Base-by-base conservation (phyloP, 192 early-diverging fungal genomes). In the Allomyces macrogynus region DNA sequence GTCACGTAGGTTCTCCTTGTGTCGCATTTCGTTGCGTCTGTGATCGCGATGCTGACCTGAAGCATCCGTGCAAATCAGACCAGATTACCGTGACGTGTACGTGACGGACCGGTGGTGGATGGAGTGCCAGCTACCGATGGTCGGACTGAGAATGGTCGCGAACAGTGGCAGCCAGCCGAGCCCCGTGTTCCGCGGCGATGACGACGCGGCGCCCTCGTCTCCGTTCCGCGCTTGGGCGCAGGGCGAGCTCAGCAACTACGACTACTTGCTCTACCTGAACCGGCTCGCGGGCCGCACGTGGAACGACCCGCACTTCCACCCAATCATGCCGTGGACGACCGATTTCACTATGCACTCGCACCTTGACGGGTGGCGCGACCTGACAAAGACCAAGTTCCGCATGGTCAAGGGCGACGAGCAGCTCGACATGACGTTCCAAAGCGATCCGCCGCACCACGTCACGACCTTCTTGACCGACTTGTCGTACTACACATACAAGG, bases 391-490 rank as follows among this genome's bases (percentile, higher is more conserved):
- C 12, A 85, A 85, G 61, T 86, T 81, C 62, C 77, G 84, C 22
- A 74, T 86, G 11, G 83, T 84, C 67, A 86, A 84, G 70, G 78
- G 84, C 16, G 84, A 86, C 60, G 83, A 83, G 61, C 84, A 86
- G 61, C 65, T 86, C n/a, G 83, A 86, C 65, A 74, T 83, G 26
- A 83, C 81, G 9, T 86, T 78, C 68, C 80, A 81, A 61, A 23
- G 23, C 26, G 80, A 77, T 1, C 73, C 83, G 1, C 83, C 84
- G 14, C 83, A 86, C 68, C 84, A 86, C 66, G 83, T 86, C 40
- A 81, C 84, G 0, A 81, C 85, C 32, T 80, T 84, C 42, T 68
- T 86, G 60, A 81, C 83, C 3, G 84, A 86, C 65, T 81, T 84
- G 64, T 85, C 84, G 3, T 86, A 83, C 67, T 86, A 78, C 67